Percentiles rank a stretch among this genome's conserved stretches.
Conservation (phyloP, 2,329 filamentous ascomycete genomes). For the Verticillium dahliae region DNA sequence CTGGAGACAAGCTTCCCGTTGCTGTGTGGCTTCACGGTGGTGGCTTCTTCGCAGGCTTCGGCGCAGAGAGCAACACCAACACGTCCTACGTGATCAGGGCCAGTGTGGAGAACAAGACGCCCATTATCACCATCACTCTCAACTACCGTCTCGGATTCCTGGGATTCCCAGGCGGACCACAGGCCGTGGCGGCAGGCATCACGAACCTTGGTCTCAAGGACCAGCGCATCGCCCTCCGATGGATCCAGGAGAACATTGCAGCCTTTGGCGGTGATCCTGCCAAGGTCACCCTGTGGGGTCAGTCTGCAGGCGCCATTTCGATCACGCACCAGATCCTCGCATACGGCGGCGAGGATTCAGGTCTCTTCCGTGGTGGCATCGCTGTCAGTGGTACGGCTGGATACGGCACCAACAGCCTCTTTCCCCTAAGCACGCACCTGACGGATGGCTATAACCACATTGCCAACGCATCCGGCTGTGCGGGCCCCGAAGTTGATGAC, state of each 20-base stretch:
- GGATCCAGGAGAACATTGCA: slow-evolving; percentile 48
- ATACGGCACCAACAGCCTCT: background rate
- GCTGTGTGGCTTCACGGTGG: slow-evolving; percentile 50
- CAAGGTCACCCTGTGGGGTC: slow-evolving; percentile 42
- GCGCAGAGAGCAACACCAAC: slow-evolving; percentile 47
- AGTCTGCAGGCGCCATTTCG: slow-evolving; percentile 31
- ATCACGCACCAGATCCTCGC: slow-evolving; percentile 6
- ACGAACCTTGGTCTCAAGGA: slow-evolving; percentile 50
- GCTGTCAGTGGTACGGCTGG: slow-evolving; percentile 4
- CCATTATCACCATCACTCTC: slow-evolving; percentile 39
- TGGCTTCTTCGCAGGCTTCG: slow-evolving; percentile 18
- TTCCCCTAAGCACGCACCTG: background rate
- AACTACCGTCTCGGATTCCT: slow-evolving; percentile 49
- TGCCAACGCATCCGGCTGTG: slow-evolving; percentile 2
- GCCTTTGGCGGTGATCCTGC: slow-evolving; percentile 44
- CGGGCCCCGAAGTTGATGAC: background rate
- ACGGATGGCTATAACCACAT: background rate
- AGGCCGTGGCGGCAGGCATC: slow-evolving; percentile 41
- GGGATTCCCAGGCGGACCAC: slow-evolving; percentile 42
- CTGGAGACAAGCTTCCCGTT: slow-evolving; percentile 39
- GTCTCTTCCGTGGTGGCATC: slow-evolving; percentile 6
- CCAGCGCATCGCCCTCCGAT: slow-evolving; percentile 42
- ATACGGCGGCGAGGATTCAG: slow-evolving; percentile 3
- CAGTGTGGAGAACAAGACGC: slow-evolving; percentile 34
- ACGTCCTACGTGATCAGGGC: slow-evolving; percentile 50